phyloP scores from a whole-genome alignment of 805 yeast genomes.

The Spencermartinsiella europaea region DNA sequence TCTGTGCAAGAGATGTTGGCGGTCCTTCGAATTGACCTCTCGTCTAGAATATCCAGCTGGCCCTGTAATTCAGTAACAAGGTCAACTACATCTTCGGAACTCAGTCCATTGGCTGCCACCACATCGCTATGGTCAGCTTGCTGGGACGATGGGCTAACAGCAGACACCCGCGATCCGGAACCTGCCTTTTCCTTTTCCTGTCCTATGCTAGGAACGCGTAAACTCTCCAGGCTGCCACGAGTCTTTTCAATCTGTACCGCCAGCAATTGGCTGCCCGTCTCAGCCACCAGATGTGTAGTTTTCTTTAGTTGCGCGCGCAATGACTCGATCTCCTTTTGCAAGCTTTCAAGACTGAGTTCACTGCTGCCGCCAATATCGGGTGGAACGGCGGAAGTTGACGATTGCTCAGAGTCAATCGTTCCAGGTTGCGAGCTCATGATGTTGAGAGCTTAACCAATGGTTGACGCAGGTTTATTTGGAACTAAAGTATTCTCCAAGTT shows the following conservation, averaged over 20 bases:
- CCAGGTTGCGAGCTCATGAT: too few species aligned
- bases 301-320: conserved; percentile 47
- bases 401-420: too few species aligned
- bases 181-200: conserved; percentile 8
- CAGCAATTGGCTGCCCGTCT: conserved; percentile 76
- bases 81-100: conserved; percentile 81
- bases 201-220: conserved; percentile 23
- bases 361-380: too few species aligned
- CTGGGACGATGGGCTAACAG: neutral
- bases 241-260: conserved; percentile 58
- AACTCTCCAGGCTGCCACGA: conserved; percentile 33
- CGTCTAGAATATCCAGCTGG: conserved; percentile 72
- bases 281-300: conserved; percentile 60
- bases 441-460: too few species aligned
- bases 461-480: too few species aligned
- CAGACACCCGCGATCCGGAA: conserved; percentile 10
- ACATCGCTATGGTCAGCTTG: conserved; percentile 9
- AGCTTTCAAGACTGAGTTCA: neutral
- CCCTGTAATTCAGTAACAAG: conserved; percentile 86
- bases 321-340: conserved; percentile 9
- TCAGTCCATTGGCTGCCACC: conserved; percentile 56
- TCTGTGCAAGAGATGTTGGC: conserved; percentile 51
- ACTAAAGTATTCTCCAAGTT: too few species aligned
- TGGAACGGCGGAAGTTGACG: too few species aligned
- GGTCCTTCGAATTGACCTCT: conserved; percentile 66